phyloP scores from a whole-genome alignment of 331 rosid species.

The Malus hybrid region DNA sequence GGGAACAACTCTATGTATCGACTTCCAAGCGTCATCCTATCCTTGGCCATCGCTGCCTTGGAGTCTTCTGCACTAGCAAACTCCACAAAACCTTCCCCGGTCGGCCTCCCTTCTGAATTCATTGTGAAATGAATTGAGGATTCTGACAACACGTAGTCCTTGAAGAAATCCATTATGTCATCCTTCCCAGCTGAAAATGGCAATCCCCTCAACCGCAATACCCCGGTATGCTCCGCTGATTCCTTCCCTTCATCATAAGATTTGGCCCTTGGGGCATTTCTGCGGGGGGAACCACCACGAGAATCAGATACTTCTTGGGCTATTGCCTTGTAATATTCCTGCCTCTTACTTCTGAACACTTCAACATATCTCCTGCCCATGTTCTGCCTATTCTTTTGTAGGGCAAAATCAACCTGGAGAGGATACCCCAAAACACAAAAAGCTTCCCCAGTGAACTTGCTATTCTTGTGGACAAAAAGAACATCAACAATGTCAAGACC shows the following conservation, averaged over 20 bases:
- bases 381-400: constrained; percentile 80
- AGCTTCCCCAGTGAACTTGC: constrained; percentile 85
- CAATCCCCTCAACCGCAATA: constrained; percentile 72
- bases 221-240: constrained; percentile 80
- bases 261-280: constrained; percentile 54
- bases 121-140: constrained; percentile 47
- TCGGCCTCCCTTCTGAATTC: constrained; percentile 91
- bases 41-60: constrained; percentile 81
- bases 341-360: constrained; percentile 89
- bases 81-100: constrained; percentile 94
- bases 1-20: constrained; percentile 86
- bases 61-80: constrained; percentile 68
- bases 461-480: constrained; percentile 75
- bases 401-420: constrained; percentile 91
- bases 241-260: constrained; percentile 76
- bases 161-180: constrained; percentile 74
- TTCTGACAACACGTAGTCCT: constrained; percentile 55
- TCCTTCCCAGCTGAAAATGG: constrained; percentile 87
- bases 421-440: constrained; percentile 88
- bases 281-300: constrained; percentile 75
- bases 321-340: constrained; percentile 89
- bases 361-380: constrained; percentile 91
- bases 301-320: constrained; percentile 68
- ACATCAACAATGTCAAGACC: constrained; percentile 86
- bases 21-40: constrained; percentile 90